Evolutionary conservation across 305 asterid species (phyloP).

Genomic region (Ruellia speciosa): DNA sequence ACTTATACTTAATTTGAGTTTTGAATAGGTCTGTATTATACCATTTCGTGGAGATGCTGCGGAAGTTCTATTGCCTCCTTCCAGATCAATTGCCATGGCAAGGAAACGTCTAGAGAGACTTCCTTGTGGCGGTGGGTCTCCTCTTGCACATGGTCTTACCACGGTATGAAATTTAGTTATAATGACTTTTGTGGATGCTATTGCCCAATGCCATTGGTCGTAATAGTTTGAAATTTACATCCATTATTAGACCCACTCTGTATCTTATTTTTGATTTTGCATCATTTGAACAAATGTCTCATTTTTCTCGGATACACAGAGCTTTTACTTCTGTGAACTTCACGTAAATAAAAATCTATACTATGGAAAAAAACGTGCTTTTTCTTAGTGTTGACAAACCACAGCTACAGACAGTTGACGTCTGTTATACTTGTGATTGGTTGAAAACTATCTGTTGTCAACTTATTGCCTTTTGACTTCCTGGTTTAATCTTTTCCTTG

Average conservation of each 20-base stretch:
- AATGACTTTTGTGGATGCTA: conserved; percentile 13
- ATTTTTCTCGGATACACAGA: neutral
- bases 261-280: neutral
- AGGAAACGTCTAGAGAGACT: conserved; percentile 97
- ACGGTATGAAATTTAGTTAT: conserved; percentile 45
- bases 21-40: conserved; percentile 71
- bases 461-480: neutral
- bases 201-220: conserved; percentile 7
- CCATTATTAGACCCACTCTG: neutral
- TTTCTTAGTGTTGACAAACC: neutral
- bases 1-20: conserved; percentile 19
- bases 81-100: conserved; percentile 97
- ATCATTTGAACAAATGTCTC: neutral
- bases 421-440: neutral
- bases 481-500: neutral
- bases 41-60: conserved; percentile 99
- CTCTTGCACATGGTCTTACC: conserved; percentile 97
- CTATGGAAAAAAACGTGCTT: neutral
- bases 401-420: neutral
- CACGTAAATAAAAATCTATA: neutral
- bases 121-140: conserved; percentile 99
- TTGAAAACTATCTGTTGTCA: neutral
- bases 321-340: neutral
- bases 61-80: conserved; percentile 97
- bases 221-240: neutral